Evolutionary conservation across 2,329 filamentous ascomycete genomes (phyloP).

Genomic region (Ambrosiella cleistominuta): DNA sequence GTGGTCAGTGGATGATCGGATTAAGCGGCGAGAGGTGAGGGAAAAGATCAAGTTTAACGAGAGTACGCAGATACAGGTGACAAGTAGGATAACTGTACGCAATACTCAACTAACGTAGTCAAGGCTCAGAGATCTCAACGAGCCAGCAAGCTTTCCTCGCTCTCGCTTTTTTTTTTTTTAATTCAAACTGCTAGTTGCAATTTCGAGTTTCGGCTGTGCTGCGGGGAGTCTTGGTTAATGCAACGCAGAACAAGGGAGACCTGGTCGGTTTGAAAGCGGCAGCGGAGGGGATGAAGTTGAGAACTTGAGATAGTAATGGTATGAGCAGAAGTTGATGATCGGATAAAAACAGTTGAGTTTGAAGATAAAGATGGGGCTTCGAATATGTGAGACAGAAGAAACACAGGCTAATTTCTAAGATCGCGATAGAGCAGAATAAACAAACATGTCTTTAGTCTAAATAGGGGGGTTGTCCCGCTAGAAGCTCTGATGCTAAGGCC

Average conservation of each 20-base stretch:
- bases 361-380: not conserved
- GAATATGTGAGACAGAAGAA: not conserved
- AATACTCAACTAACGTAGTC: not conserved
- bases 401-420: not conserved
- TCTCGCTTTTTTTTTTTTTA: not conserved
- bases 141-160: not conserved
- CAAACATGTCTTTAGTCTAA: not conserved
- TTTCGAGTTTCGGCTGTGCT: not conserved
- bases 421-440: slow-evolving; percentile 5
- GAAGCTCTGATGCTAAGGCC: not conserved
- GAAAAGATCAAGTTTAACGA: not conserved
- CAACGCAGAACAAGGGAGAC: slow-evolving; percentile 1
- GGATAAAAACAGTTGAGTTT: not conserved
- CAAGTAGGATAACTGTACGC: not conserved
- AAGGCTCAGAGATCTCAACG: not conserved
- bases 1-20: not conserved
- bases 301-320: not conserved
- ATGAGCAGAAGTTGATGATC: not conserved
- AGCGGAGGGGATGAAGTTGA: not conserved
- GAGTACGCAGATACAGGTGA: not conserved
- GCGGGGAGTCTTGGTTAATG: not conserved
- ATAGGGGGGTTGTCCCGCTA: not conserved
- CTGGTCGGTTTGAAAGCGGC: not conserved
- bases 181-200: not conserved
- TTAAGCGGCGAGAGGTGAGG: not conserved